Evolutionary conservation across 768 basidiomycete genomes (phyloP).

Genomic region (Mycena belliarum): DNA sequence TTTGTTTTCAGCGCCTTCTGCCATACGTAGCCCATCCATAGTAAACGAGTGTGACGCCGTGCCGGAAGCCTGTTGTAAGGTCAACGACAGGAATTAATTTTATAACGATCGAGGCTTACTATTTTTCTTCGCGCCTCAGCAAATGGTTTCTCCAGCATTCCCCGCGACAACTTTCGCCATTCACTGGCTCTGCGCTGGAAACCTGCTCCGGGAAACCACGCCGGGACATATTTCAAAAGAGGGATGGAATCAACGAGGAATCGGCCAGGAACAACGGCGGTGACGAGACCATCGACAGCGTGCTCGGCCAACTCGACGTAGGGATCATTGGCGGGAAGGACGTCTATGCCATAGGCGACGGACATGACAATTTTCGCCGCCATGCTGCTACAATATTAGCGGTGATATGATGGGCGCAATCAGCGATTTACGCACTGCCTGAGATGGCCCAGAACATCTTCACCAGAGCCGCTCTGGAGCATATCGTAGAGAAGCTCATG

Average conservation of each 20-base stretch:
- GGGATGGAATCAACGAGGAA: conserved; percentile 49
- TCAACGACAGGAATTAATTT: conserved; percentile 11
- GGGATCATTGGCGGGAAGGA: conserved; percentile 41
- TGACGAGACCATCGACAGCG: conserved; percentile 34
- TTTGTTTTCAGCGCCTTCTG: neutral
- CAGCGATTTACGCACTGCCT: conserved; percentile 35
- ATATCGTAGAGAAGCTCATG: too few species aligned
- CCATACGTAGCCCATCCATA: neutral
- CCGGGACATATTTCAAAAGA: conserved; percentile 27
- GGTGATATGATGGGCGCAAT: neutral
- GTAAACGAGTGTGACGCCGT: neutral
- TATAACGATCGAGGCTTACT: conserved; percentile 23
- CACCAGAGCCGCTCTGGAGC: too few species aligned
- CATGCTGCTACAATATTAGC: conserved; percentile 31
- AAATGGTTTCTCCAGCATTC: conserved; percentile 43
- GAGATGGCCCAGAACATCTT: conserved; percentile 20
- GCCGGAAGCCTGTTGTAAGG: conserved; percentile 15
- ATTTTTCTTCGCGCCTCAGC: conserved; percentile 32
- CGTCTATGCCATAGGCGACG: conserved; percentile 48
- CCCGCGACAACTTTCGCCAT: conserved; percentile 32
- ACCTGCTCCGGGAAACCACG: conserved; percentile 48
- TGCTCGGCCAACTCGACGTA: conserved; percentile 43
- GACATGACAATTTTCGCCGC: conserved; percentile 42
- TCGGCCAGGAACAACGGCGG: conserved; percentile 40
- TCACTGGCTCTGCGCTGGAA: conserved; percentile 41